Evolutionary conservation across 139 green algal genomes (phyloP).

Genomic region (Volvox africanus): DNA sequence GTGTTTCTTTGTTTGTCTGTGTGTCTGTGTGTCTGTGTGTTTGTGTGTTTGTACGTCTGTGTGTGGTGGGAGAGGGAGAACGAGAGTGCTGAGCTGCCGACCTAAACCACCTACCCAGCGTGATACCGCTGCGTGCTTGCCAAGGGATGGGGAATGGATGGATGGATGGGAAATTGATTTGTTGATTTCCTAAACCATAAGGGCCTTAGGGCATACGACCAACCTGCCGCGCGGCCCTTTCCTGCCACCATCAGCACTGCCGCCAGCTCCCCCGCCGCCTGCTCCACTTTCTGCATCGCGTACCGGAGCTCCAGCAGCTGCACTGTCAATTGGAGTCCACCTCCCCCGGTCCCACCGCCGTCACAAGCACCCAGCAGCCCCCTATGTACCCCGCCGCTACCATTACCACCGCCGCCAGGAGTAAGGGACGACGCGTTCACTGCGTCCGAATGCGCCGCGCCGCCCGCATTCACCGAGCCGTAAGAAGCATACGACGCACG

Average conservation of each 20-base stretch:
- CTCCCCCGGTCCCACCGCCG: not conserved
- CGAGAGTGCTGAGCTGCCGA: not conserved
- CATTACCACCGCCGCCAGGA: too few species aligned
- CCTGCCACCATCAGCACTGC: not conserved
- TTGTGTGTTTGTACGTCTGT: too few species aligned
- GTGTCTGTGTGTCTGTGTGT: too few species aligned
- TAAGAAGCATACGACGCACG: not conserved
- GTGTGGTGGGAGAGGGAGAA: too few species aligned
- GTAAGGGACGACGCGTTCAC: not conserved
- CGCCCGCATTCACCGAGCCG: not conserved
- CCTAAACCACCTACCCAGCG: not conserved
- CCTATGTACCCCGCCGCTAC: not conserved
- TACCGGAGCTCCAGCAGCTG: conserved; percentile 41
- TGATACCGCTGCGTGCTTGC: not conserved
- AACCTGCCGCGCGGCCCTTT: not conserved
- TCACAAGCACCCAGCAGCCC: not conserved
- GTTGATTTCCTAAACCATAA: not conserved
- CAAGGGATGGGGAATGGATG: too few species aligned
- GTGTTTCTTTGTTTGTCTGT: too few species aligned
- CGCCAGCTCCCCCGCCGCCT: not conserved
- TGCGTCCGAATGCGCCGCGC: not conserved
- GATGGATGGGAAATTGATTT: too few species aligned
- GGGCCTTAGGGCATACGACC: not conserved
- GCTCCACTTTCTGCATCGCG: conserved; percentile 7
- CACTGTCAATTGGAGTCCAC: not conserved